Evolutionary conservation across 2,329 filamentous ascomycete genomes (phyloP).

Genomic region (Fusarium avenaceum): DNA sequence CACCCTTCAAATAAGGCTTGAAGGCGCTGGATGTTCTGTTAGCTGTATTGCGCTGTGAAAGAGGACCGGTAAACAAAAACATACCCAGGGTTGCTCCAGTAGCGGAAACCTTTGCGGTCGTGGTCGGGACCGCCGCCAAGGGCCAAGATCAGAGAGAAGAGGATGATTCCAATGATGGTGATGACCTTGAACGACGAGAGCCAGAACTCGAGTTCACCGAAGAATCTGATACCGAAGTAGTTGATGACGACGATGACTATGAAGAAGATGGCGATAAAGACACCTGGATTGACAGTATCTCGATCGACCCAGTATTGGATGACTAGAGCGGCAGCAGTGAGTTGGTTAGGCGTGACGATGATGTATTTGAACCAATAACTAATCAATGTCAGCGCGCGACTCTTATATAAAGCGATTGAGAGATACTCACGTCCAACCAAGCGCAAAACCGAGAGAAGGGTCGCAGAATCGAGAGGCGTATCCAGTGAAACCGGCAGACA

Average conservation of each 20-base stretch:
- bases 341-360: conserved; percentile 86
- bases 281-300: conserved; percentile 78
- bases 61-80: conserved; percentile 2
- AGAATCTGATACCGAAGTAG: conserved; percentile 76
- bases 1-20: conserved; percentile 48
- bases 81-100: conserved; percentile 71
- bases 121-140: conserved; percentile 74
- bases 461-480: conserved; percentile 86
- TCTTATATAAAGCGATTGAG: background rate
- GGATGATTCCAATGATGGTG: conserved; percentile 74
- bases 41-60: background rate
- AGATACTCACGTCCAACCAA: conserved; percentile 76
- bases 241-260: conserved; percentile 75
- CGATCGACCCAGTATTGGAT: conserved; percentile 81
- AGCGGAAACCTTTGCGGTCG: conserved; percentile 74
- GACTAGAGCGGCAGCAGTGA: conserved; percentile 83
- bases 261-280: conserved; percentile 81
- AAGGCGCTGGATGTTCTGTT: conserved; percentile 53
- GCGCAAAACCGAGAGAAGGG: conserved; percentile 82
- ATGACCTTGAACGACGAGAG: conserved; percentile 76
- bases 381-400: conserved; percentile 24
- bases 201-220: conserved; percentile 76
- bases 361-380: conserved; percentile 83
- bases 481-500: conserved; percentile 83
- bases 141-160: conserved; percentile 74